Base-by-base conservation (phyloP, 306 rosid species). In the Castanospermum australe region DNA sequence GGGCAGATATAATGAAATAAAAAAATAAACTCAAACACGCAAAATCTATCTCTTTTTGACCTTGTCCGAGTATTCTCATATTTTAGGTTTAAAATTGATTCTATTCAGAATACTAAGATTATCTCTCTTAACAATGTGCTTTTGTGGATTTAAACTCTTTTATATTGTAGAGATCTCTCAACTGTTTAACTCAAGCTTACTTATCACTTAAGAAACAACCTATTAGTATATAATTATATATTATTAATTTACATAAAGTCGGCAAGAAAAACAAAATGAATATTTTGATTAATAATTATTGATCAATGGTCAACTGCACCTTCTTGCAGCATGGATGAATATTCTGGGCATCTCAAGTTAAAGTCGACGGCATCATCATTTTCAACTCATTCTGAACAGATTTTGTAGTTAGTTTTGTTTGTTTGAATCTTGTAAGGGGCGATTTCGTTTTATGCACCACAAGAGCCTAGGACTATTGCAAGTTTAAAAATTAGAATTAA, bases 391-490 rank as follows among this genome's bases (percentile, higher is more conserved):
- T 44, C 15, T 9, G 76, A 3, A 69, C 54, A 51, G 13, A 47
- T 76, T 76, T 76, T 80, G 82, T 25, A 18, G 50, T 64, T 76
- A 54, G 76, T 17, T 76, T 60, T 33, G 82, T 81, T 63, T 57
- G 59, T 47, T 75, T 71, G 57, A 76, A 71, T 84, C 69, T 56
- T 64, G 57, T 42, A 56, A 47, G 71, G 50, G 82, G 60, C 51
- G 28, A 71, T 76, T 63, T 57, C 55, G 47, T 38, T 56, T 75
- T 73, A 39, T 79, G 77, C 68, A 18, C 62, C 15, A n/a, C 61
- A 83, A 38, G n/a, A 67, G 24, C 48, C 24, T 75, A 8, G 28
- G 60, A 21, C 38, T 64, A 3, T 42, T 45, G 0, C 15, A 10
- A 55, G 13, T 14, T 55, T 21, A 32, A 32, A 56, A n/a, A n/a